Base-by-base conservation (phyloP, 495 filamentous ascomycete species). In the Penicillium maclennaniae region DNA sequence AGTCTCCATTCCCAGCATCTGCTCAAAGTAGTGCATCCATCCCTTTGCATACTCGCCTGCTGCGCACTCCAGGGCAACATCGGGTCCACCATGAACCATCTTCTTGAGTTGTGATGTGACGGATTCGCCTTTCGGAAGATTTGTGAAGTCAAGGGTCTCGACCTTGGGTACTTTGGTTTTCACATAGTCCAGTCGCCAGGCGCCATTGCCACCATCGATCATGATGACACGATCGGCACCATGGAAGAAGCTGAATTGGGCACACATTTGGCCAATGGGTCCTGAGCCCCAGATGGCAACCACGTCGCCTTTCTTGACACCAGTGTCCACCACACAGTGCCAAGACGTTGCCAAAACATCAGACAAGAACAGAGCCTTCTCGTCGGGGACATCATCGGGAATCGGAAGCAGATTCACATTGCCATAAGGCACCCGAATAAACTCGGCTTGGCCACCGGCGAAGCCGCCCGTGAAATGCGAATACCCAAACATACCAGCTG, bases 401-500 rank as follows among this genome's bases (percentile, higher is more conserved):
- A 95, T 79, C 50, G 83, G 82, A 7, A 97, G 79, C 17, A 95
- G 76, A 58, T 95, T 96, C 54, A 85, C 81, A 45, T 95, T 87
- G n/a, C 81, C 92, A 19, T 83, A 81, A 0, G 92, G 91, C 9
- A 95, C 89, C 0, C 92, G 83, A 8, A 89, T 82, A 53, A 91
- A 95, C 67, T 96, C 92, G 9, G 91, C 87, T 64, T 95, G 91
- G 0, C 91, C 89, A 39, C 91, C 91, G 10, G 91, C 89, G 62
- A 91, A 96, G 3, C 92, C 92, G 4, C 91, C 90, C 0, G 87
- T 88, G 62, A 96, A 88, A 57, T 87, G 77, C 14, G 69, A 74
- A 49, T 80, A 80, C 8, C 77, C 77, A 53, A 80, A 78, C 69
- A 84, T 82, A 59, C 88, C 89, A 1, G 89, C 87, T 0, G 87